Evolutionary conservation across 495 filamentous ascomycete genomes (phyloP).

Genomic region (Daldinia loculata): DNA sequence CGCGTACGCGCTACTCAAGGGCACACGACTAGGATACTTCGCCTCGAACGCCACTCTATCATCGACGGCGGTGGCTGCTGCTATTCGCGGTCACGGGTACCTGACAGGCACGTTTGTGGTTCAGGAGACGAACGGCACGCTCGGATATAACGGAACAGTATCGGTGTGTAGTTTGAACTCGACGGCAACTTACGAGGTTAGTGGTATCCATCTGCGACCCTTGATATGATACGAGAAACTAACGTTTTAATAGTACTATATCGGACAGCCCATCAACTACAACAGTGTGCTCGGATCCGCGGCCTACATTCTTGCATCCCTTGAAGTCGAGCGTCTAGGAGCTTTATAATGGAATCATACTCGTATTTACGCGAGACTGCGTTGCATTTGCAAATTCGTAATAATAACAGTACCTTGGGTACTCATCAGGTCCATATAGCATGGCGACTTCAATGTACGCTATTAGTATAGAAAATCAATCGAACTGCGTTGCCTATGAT

Average conservation of each 20-base stretch:
- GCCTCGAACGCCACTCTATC: constrained; percentile 20
- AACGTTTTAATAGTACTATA: constrained; percentile 50
- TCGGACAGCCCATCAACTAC: constrained; percentile 52
- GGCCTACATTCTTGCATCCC: constrained; percentile 53
- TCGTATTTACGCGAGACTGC: not conserved
- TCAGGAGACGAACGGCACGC: constrained; percentile 50
- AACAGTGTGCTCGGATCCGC: constrained; percentile 57
- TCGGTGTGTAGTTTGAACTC: constrained; percentile 60
- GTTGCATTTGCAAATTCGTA: not conserved
- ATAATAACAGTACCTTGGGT: too few relatives aligned
- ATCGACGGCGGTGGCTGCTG: constrained; percentile 41
- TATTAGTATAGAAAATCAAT: not conserved
- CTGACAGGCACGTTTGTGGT: constrained; percentile 56
- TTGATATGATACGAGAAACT: constrained; percentile 13
- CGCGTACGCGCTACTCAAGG: constrained; percentile 64
- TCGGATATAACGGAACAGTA: constrained; percentile 57
- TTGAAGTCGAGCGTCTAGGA: constrained; percentile 50
- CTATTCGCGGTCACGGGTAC: constrained; percentile 50
- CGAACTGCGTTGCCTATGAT: not conserved
- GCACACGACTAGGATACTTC: constrained; percentile 58
- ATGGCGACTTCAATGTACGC: not conserved
- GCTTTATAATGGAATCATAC: not conserved
- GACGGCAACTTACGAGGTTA: constrained; percentile 56
- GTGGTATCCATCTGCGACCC: not conserved
- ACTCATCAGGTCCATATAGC: not conserved